These are phyloP conservation scores for Triglochin maritima DNA, from an alignment of 106 monocot species.

Conservation along the genomic window DNA sequence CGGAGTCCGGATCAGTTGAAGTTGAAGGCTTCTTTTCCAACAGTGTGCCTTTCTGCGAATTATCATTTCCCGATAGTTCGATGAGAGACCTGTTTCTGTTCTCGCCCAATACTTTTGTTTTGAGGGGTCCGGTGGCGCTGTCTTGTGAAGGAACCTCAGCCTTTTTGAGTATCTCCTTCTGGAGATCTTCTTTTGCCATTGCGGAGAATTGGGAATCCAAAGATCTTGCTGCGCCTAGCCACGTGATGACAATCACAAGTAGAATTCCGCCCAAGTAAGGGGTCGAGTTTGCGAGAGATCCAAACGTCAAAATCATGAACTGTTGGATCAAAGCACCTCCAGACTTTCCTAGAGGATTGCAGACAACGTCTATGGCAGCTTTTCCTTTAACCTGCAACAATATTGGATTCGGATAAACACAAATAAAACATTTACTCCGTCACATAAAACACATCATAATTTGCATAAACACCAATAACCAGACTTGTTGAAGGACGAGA, in stretches of 20 bases:
- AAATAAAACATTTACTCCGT: no score
- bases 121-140: background rate
- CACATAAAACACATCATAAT: no score
- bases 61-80: background rate
- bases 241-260: constrained; percentile 82
- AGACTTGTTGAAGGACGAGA: no score
- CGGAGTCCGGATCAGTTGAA: constrained; percentile 11
- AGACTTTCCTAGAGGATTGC: constrained; percentile 98
- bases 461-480: background rate
- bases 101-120: background rate
- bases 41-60: constrained; percentile 22
- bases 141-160: constrained; percentile 13
- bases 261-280: constrained; percentile 97
- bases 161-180: constrained; percentile 41
- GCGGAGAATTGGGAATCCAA: constrained; percentile 89
- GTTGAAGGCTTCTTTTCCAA: constrained; percentile 18
- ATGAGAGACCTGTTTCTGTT: constrained; percentile 13
- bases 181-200: constrained; percentile 79
- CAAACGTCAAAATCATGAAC: constrained; percentile 95
- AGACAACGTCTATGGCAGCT: constrained; percentile 96
- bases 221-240: constrained; percentile 78
- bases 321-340: constrained; percentile 95
- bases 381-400: constrained; percentile 84
- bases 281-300: constrained; percentile 91
- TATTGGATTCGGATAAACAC: background rate